A percentile compares a stretch with the other conserved stretches of the same genome.
phyloP scores from a whole-genome alignment of 2,329 filamentous ascomycete species.

The Colletotrichum costaricense region DNA sequence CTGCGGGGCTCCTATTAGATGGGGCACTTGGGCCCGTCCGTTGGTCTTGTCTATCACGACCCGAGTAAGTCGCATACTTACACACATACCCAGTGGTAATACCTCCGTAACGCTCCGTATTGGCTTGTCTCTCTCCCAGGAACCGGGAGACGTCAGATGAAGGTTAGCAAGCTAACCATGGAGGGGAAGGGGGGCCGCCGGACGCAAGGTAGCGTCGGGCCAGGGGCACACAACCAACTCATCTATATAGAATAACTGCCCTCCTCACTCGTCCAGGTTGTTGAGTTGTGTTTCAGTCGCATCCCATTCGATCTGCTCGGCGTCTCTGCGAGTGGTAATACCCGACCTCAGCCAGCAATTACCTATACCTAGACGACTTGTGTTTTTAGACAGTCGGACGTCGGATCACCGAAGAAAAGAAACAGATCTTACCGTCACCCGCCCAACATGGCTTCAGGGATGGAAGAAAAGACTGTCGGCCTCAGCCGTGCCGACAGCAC shows the following conservation, averaged over 20 bases:
- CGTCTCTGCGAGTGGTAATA: constrained; percentile 1
- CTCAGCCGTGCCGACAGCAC: constrained; percentile 31
- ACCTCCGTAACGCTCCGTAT: neutral
- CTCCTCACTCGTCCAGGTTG: neutral
- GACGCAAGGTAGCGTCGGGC: constrained; percentile 2
- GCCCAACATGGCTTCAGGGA: constrained; percentile 23
- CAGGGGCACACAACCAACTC: constrained; percentile 3
- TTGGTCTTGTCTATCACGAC: constrained; percentile 29
- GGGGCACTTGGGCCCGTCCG: neutral
- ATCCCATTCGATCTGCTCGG: constrained; percentile 20
- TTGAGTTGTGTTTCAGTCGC: neutral
- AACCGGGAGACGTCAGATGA: constrained; percentile 34
- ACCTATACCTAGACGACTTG: neutral
- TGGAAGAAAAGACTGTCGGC: constrained; percentile 34
- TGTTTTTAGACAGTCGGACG: constrained; percentile 4
- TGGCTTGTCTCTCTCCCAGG: constrained; percentile 4
- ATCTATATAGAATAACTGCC: constrained; percentile 17
- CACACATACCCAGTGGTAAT: neutral
- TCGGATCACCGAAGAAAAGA: neutral
- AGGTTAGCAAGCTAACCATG: constrained; percentile 17
- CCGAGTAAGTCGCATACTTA: constrained; percentile 32
- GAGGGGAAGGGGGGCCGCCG: constrained; percentile 6
- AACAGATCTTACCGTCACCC: neutral
- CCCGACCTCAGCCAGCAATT: neutral
- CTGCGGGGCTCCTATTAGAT: constrained; percentile 15